phyloP scores from a whole-genome alignment of 495 filamentous ascomycete species.

The Annulohypoxylon stygium region DNA sequence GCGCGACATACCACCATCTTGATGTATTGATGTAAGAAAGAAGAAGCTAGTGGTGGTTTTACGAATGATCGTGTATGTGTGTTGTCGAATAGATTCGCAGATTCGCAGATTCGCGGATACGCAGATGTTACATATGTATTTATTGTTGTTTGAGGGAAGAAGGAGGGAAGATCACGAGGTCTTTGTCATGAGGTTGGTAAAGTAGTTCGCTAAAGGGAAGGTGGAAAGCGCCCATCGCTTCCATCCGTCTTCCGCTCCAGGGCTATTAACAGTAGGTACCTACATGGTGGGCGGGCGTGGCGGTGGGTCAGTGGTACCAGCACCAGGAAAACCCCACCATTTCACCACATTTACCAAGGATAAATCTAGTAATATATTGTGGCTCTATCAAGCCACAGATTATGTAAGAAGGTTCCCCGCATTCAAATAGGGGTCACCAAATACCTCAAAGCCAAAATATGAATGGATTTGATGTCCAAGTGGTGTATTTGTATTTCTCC shows the following conservation, averaged over 20 bases:
- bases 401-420: too few relatives aligned
- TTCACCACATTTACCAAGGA: too few relatives aligned
- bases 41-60: neutral
- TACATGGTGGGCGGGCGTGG: slow-evolving; percentile 34
- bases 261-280: neutral
- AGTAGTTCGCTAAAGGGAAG: slow-evolving; percentile 10
- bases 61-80: slow-evolving; percentile 4
- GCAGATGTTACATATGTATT: slow-evolving; percentile 9
- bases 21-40: neutral
- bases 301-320: slow-evolving; percentile 42
- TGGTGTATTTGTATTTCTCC: too few relatives aligned
- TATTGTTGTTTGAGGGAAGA: slow-evolving; percentile 23
- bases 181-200: slow-evolving; percentile 29
- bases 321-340: too few relatives aligned
- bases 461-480: too few relatives aligned
- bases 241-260: slow-evolving; percentile 13
- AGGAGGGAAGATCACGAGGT: slow-evolving; percentile 33
- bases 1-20: slow-evolving; percentile 49
- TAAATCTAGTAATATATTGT: too few relatives aligned
- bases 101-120: neutral
- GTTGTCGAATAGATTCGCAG: slow-evolving; percentile 10
- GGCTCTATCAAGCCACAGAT: too few relatives aligned
- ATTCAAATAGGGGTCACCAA: too few relatives aligned
- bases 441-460: too few relatives aligned
- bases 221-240: slow-evolving; percentile 12